Base-by-base conservation (phyloP, 176 grass and related monocot genomes). In the Oryza punctata region DNA sequence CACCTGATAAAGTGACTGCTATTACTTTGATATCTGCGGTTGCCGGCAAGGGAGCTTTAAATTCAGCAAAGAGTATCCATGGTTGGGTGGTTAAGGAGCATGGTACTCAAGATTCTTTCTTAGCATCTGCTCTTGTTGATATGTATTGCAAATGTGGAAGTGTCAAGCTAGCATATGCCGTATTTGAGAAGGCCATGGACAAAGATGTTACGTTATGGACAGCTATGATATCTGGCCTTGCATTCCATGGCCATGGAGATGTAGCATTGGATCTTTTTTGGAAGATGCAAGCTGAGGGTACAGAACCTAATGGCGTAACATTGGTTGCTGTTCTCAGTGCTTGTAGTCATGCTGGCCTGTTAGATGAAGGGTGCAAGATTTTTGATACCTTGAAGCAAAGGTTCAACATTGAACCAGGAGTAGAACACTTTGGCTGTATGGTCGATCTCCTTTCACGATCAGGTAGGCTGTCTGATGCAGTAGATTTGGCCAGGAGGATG, bases 151-250 rank as follows among this genome's bases (percentile, higher is more conserved):
- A 87, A 67, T 92, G 91, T 81, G 91, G 91, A 69, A 84, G 78
- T 63, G 45, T 93, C 12, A 29, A 75, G 32, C 40, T 57, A 52
- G 85, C 87, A 3, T 65, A 66, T 25, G 47, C 29, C 15, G 67
- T 90, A 70, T 93, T 90, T 38, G 64, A 90, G 6, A 78, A 82
- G 52, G 72, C 79, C 12, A 54, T 54, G 35, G 21, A 78, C 19
- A 90, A 87, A 87, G 91, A 90, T 87, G 81, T 90, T 77, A 78
- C 85, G 26, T 64, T 90, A 25, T 93, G 91, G 91, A 90, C 85
- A 54, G 81, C 91, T 44, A 85, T 87, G 85, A 87, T 93, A 33
- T 75, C 68, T 19, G 87, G 91, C 32, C 81, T 93, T 85, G 87
- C 87, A 57, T 75, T 87, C 60, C 81, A 93, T 75, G 87, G 91